These are phyloP conservation scores for Tetrastigma voinierianum DNA, from an alignment of 164 flowering plant species.

Conservation along the genomic window DNA sequence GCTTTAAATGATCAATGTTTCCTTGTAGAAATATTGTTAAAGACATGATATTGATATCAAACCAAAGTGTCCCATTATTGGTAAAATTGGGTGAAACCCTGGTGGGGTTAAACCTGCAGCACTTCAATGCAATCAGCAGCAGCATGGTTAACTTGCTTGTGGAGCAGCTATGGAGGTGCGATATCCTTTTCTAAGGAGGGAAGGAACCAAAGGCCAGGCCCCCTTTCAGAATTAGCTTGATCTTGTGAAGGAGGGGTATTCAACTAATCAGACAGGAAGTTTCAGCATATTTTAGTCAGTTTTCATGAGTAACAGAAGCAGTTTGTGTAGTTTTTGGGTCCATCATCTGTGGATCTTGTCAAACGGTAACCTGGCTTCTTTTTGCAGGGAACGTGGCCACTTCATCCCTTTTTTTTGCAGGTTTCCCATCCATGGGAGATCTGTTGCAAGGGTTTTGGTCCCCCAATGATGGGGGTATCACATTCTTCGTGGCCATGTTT, in stretches of 20 bases:
- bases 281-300: slow-evolving; percentile 10
- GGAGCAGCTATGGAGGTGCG: slow-evolving; percentile 64
- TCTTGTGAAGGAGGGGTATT: not conserved
- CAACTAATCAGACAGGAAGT: not conserved
- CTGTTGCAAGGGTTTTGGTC: slow-evolving; percentile 48
- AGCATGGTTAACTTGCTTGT: slow-evolving; percentile 36
- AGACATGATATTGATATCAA: slow-evolving; percentile 47
- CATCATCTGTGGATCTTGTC: slow-evolving; percentile 40
- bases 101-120: slow-evolving; percentile 56
- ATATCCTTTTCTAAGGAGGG: slow-evolving; percentile 39
- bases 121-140: slow-evolving; percentile 57
- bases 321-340: slow-evolving; percentile 42
- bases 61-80: slow-evolving; percentile 41
- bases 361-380: slow-evolving; percentile 26
- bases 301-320: slow-evolving; percentile 15
- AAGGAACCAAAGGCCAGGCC: not conserved
- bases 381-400: slow-evolving; percentile 33
- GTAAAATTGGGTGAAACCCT: slow-evolving; percentile 45
- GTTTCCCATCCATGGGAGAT: slow-evolving; percentile 32
- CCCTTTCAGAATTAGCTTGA: slow-evolving; percentile 5
- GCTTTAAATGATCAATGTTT: no score
- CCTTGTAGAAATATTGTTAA: no score
- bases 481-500: slow-evolving; percentile 22
- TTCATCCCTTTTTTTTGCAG: slow-evolving; percentile 42
- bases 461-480: slow-evolving; percentile 16